Evolutionary conservation across 2,329 filamentous ascomycete genomes (phyloP).

Genomic region (Ceratocystis huliohia): DNA sequence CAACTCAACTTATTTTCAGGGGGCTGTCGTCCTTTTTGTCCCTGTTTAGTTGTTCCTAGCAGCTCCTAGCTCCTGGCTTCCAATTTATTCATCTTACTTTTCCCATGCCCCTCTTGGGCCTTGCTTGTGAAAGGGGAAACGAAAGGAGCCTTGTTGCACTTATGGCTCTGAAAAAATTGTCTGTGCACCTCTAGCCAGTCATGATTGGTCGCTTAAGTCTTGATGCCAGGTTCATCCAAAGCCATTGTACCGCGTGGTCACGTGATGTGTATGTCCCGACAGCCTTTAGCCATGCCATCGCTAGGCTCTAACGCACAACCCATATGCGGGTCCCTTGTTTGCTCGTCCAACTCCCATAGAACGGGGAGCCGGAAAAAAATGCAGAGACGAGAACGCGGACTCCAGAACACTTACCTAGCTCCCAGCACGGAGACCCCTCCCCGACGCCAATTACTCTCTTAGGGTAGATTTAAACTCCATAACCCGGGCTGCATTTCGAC

Average conservation of each 20-base stretch:
- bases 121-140: slow-evolving; percentile 18
- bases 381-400: neutral
- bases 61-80: slow-evolving; percentile 35
- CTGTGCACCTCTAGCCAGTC: slow-evolving; percentile 7
- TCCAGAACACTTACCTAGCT: neutral
- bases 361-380: slow-evolving; percentile 8
- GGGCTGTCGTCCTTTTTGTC: slow-evolving; percentile 19
- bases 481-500: neutral
- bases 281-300: neutral
- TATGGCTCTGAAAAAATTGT: slow-evolving; percentile 7
- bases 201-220: slow-evolving; percentile 1
- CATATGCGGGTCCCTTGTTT: slow-evolving; percentile 6
- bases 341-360: neutral
- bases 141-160: slow-evolving; percentile 8
- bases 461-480: neutral
- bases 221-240: slow-evolving; percentile 3
- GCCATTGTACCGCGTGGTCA: neutral
- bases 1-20: neutral
- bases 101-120: neutral
- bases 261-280: neutral
- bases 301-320: neutral
- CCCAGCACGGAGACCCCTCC: neutral
- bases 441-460: neutral
- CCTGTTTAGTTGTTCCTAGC: slow-evolving; percentile 30
- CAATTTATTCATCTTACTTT: slow-evolving; percentile 11